These are phyloP conservation scores for Sporisorium scitamineum DNA, from an alignment of 1,284 basidiomycete species.

Conservation along the genomic window DNA sequence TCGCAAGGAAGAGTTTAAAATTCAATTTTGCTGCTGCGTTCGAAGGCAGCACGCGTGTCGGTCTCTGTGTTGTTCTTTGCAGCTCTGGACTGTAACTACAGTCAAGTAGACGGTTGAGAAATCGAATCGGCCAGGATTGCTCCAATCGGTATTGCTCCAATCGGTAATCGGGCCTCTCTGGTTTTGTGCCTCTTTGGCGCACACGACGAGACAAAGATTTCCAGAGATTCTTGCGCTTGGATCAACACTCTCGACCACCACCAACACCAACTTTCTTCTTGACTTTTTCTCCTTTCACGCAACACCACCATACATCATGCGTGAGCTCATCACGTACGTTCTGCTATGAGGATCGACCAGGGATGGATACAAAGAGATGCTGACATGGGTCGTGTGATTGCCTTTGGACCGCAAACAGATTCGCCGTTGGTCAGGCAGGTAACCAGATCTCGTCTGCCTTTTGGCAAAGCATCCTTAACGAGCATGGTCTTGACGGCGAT, in stretches of 20 bases:
- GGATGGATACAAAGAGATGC: background rate
- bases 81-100: too few relatives aligned
- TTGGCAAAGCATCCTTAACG: constrained; percentile 67
- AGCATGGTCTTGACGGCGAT: constrained; percentile 67
- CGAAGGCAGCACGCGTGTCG: constrained; percentile 16
- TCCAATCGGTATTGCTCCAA: too few relatives aligned
- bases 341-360: background rate
- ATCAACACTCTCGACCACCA: constrained; percentile 13
- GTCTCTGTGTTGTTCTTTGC: constrained; percentile 12
- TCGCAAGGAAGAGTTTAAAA: background rate
- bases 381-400: background rate
- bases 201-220: background rate
- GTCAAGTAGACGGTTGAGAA: too few relatives aligned
- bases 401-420: constrained; percentile 21
- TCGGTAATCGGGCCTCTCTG: background rate
- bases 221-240: constrained; percentile 16
- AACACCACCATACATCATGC: constrained; percentile 16
- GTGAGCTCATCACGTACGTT: constrained; percentile 53
- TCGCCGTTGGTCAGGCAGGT: constrained; percentile 73
- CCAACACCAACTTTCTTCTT: constrained; percentile 4
- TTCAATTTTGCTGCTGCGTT: too few relatives aligned
- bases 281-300: background rate
- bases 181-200: background rate
- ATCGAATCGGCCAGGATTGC: too few relatives aligned
- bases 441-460: constrained; percentile 73